Evolutionary conservation across 805 yeast species (phyloP).

Genomic region (Wilhelminamyces savonicus): DNA sequence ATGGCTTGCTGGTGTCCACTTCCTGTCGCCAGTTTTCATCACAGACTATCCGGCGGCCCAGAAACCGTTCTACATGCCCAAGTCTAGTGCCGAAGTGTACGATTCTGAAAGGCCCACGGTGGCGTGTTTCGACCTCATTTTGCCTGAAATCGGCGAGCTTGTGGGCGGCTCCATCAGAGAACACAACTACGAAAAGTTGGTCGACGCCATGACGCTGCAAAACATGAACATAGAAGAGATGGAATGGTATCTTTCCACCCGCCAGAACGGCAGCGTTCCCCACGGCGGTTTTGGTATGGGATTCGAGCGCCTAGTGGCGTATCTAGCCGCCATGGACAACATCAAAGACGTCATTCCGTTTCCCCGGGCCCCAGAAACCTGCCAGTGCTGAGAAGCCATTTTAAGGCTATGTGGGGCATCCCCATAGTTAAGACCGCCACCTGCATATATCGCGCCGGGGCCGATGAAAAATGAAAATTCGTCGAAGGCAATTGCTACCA

Average conservation of each 20-base stretch:
- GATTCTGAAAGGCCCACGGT: slow-evolving; percentile 49
- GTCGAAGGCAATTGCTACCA: too few species aligned
- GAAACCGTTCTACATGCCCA: slow-evolving; percentile 92
- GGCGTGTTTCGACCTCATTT: slow-evolving; percentile 81
- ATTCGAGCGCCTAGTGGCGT: slow-evolving; percentile 76
- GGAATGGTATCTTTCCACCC: slow-evolving; percentile 73
- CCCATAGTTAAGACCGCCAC: too few species aligned
- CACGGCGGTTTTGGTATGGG: slow-evolving; percentile 99
- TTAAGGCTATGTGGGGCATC: background rate
- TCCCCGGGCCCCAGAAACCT: slow-evolving; percentile 57
- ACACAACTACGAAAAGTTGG: slow-evolving; percentile 45
- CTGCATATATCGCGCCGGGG: too few species aligned
- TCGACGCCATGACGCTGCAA: slow-evolving; percentile 43
- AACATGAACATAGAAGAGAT: slow-evolving; percentile 56
- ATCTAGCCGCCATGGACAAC: slow-evolving; percentile 67
- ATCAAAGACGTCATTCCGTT: slow-evolving; percentile 84
- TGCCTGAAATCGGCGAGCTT: slow-evolving; percentile 90
- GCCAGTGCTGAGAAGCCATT: slow-evolving; percentile 26
- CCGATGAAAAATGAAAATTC: too few species aligned
- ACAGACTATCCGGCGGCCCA: slow-evolving; percentile 75
- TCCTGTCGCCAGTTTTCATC: slow-evolving; percentile 74
- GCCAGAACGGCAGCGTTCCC: slow-evolving; percentile 77
- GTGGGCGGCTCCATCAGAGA: slow-evolving; percentile 95
- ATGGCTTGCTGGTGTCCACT: slow-evolving; percentile 70
- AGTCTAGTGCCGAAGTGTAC: slow-evolving; percentile 19